Conservation (phyloP, 192 early-diverging fungal genomes). For the Glomus cerebriforme region DNA sequence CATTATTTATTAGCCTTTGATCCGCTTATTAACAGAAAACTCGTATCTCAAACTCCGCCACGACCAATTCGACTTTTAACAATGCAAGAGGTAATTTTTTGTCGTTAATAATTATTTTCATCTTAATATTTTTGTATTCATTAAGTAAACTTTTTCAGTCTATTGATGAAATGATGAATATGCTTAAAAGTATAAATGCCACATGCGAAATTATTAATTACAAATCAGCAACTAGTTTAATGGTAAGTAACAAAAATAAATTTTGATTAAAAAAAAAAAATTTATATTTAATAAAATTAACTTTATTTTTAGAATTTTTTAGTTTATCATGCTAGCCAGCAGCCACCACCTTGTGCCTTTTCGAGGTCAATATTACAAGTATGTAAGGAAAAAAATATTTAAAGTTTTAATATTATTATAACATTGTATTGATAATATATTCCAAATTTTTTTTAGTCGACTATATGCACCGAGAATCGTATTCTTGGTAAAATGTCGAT, state of each 20-base stretch:
- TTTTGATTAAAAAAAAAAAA: not conserved
- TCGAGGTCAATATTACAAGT: constrained; percentile 53
- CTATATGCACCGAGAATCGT: constrained; percentile 28
- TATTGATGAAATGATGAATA: constrained; percentile 41
- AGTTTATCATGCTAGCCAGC: constrained; percentile 42
- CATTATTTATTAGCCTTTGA: constrained; percentile 49
- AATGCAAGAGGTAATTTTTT: constrained; percentile 44
- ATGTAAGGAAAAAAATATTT: constrained; percentile 34
- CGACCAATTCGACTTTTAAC: constrained; percentile 55
- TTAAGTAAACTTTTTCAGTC: constrained; percentile 32
- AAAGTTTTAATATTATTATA: not conserved
- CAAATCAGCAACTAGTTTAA: constrained; percentile 44
- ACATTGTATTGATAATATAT: not conserved
- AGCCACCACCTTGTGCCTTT: constrained; percentile 55
- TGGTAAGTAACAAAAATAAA: constrained; percentile 37
- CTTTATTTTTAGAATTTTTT: constrained; percentile 52
- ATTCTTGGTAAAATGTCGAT: constrained; percentile 26
- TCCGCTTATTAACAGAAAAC: constrained; percentile 61
- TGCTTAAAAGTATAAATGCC: constrained; percentile 40
- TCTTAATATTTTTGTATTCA: not conserved
- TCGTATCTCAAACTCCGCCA: constrained; percentile 64
- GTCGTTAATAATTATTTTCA: not conserved
- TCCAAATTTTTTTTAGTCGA: constrained; percentile 11
- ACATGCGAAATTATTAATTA: constrained; percentile 49
- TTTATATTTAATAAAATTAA: not conserved